Evolutionary conservation across 805 yeast species (phyloP).

Genomic region (Candida gorgasii): DNA sequence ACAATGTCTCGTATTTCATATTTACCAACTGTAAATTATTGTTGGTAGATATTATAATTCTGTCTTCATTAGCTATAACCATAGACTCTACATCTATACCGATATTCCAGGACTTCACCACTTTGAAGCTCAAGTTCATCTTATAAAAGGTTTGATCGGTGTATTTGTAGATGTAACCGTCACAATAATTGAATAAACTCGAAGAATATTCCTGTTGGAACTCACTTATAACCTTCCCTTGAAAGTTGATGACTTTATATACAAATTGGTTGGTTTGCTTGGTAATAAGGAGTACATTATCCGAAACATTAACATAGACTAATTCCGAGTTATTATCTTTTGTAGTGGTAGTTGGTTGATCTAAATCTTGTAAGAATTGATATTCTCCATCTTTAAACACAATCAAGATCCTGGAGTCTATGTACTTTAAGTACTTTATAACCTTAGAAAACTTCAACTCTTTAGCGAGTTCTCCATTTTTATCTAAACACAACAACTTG

Average conservation of each 20-base stretch:
- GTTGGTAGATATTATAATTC: slow-evolving; percentile 45
- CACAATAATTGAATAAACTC: slow-evolving; percentile 11
- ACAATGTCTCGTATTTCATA: slow-evolving; percentile 42
- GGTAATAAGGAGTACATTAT: slow-evolving; percentile 14
- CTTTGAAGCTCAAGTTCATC: slow-evolving; percentile 9
- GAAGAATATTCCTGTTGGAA: slow-evolving; percentile 5
- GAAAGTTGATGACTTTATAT: slow-evolving; percentile 27
- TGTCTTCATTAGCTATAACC: slow-evolving; percentile 42
- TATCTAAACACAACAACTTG: slow-evolving; percentile 26
- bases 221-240: slow-evolving; percentile 4
- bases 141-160: slow-evolving; percentile 9
- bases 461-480: slow-evolving; percentile 6
- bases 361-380: slow-evolving; percentile 3
- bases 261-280: slow-evolving; percentile 15
- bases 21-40: slow-evolving; percentile 46
- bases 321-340: slow-evolving; percentile 1
- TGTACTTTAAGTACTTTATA: slow-evolving; percentile 6
- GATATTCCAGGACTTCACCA: slow-evolving; percentile 6
- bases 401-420: slow-evolving; percentile 2
- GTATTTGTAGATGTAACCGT: slow-evolving; percentile 12
- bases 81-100: slow-evolving; percentile 26
- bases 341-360: not conserved
- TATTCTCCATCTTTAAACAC: slow-evolving; percentile 8
- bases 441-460: slow-evolving; percentile 3
- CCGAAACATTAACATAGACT: slow-evolving; percentile 14